Percentiles rank a stretch among this genome's conserved stretches.
Evolutionary conservation across 306 rosid genomes (phyloP).

Genomic region (Glycine tomentella): DNA sequence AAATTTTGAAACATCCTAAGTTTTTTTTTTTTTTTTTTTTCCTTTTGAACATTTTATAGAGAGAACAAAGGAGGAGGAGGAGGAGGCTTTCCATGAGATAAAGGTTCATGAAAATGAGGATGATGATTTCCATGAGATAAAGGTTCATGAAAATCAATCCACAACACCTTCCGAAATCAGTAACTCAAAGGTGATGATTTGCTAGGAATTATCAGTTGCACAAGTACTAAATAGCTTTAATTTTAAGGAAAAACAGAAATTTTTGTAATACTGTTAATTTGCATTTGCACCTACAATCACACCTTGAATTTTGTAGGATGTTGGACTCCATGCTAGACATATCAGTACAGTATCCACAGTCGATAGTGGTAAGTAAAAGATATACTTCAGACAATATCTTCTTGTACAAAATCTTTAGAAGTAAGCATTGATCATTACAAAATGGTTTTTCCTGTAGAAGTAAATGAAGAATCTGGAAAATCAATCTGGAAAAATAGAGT

Average conservation of each 20-base stretch:
- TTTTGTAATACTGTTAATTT: slow-evolving; percentile 19
- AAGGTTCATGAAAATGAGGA: slow-evolving; percentile 47
- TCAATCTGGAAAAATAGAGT: slow-evolving; percentile 90
- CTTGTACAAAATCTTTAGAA: slow-evolving; percentile 8
- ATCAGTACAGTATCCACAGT: slow-evolving; percentile 72
- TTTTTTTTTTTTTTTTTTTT: no score
- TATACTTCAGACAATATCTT: slow-evolving; percentile 33
- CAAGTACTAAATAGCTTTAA: slow-evolving; percentile 1
- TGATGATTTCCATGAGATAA: slow-evolving; percentile 48
- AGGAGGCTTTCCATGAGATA: slow-evolving; percentile 48
- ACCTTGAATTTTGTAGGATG: slow-evolving; percentile 60
- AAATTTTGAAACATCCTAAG: neutral
- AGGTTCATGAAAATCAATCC: slow-evolving; percentile 55
- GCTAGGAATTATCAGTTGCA: neutral
- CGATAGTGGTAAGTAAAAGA: slow-evolving; percentile 73
- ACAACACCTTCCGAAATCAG: slow-evolving; percentile 60
- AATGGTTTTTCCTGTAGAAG: slow-evolving; percentile 65
- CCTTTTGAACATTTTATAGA: slow-evolving; percentile 51
- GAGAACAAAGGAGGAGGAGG: slow-evolving; percentile 44
- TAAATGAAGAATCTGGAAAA: slow-evolving; percentile 76
- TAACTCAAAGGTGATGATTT: slow-evolving; percentile 62
- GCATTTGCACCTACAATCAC: slow-evolving; percentile 31
- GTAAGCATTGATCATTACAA: slow-evolving; percentile 20
- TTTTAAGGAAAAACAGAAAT: neutral
- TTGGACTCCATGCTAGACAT: slow-evolving; percentile 90